Conservation (phyloP, 1,284 basidiomycete species). For the Heimioporus retisporus region DNA sequence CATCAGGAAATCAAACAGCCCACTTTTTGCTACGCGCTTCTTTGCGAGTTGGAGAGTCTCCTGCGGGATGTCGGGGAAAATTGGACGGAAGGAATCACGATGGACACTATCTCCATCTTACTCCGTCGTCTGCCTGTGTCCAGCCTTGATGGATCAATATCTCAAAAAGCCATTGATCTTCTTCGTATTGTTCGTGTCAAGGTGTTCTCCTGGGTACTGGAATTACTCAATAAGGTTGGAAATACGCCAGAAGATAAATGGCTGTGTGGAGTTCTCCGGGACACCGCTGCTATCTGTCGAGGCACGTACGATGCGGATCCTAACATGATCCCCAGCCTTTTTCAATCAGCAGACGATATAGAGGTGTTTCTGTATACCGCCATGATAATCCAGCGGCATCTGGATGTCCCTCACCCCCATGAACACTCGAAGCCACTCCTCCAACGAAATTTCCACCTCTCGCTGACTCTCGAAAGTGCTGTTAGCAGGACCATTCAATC, state of each 20-base stretch:
- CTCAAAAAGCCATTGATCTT: constrained; percentile 23
- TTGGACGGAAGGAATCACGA: constrained; percentile 37
- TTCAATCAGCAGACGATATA: constrained; percentile 39
- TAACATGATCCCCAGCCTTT: constrained; percentile 21
- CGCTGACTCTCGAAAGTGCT: constrained; percentile 37
- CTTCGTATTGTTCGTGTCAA: constrained; percentile 45
- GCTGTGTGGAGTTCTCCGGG: constrained; percentile 41
- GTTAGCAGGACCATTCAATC: not conserved
- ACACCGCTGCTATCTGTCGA: constrained; percentile 51
- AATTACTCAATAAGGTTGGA: constrained; percentile 39
- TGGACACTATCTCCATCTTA: constrained; percentile 23
- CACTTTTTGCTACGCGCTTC: not conserved
- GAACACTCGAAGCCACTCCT: constrained; percentile 25
- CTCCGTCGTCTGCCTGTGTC: constrained; percentile 18
- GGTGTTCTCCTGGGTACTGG: constrained; percentile 48
- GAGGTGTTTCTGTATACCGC: constrained; percentile 47
- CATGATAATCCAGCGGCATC: too few relatives aligned
- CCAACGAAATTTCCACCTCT: constrained; percentile 38
- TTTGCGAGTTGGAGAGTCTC: not conserved
- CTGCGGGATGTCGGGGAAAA: constrained; percentile 44
- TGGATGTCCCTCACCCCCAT: too few relatives aligned
- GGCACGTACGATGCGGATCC: constrained; percentile 52
- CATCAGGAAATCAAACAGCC: not conserved
- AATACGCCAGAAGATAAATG: constrained; percentile 30
- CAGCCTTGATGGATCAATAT: not conserved